Conservation (phyloP, 352 stramenopile species). For the Pythium plurisporium region DNA sequence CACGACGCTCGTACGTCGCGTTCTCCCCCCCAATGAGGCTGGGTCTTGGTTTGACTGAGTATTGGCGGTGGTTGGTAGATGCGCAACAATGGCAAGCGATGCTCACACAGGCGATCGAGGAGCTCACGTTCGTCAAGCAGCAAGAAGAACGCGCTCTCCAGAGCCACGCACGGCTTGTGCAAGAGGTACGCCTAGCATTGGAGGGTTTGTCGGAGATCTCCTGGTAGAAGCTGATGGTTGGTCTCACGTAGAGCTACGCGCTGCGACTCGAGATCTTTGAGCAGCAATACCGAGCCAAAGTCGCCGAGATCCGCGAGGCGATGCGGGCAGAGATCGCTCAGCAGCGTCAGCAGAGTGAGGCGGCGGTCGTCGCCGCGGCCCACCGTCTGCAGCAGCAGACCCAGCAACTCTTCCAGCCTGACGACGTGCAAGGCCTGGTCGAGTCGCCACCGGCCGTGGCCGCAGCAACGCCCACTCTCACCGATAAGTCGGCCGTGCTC, state of each 20-base stretch:
- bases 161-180: conserved; percentile 38
- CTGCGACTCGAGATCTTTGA: conserved; percentile 58
- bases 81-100: conserved; percentile 40
- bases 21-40: too few relatives aligned
- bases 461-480: neutral
- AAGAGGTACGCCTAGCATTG: conserved; percentile 31
- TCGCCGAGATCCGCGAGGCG: conserved; percentile 48
- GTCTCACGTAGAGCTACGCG: conserved; percentile 47
- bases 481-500: neutral
- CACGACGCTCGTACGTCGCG: conserved; percentile 36
- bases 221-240: too few relatives aligned
- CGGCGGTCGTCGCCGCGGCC: conserved; percentile 31
- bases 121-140: conserved; percentile 47
- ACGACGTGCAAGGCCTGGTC: neutral
- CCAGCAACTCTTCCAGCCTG: conserved; percentile 24
- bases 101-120: conserved; percentile 49
- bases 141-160: conserved; percentile 46
- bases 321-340: conserved; percentile 45
- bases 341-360: conserved; percentile 34
- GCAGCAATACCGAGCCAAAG: conserved; percentile 53
- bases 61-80: conserved; percentile 8
- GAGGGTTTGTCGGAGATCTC: too few relatives aligned
- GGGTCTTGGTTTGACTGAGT: neutral
- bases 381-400: conserved; percentile 48
- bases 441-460: neutral